Evolutionary conservation across 345 rosid species (phyloP), one percentile per base, ranked within the genome.

Genomic region (Clarkia xantiana): DNA sequence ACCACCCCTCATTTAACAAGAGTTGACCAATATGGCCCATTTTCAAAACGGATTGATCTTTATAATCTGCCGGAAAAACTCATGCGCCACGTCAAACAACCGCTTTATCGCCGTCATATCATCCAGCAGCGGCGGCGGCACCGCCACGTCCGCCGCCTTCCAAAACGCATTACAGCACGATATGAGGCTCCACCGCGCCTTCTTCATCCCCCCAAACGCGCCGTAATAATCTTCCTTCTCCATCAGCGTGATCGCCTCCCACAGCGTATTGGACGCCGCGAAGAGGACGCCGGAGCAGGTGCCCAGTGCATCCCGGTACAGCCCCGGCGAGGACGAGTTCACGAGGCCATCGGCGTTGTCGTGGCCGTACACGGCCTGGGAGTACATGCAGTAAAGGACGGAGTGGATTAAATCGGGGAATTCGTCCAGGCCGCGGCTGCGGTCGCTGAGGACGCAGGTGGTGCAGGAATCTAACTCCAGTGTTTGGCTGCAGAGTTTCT

Each of bases 31-130:
- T 29, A 29, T 4, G 36, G 6, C 36, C 36, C 36, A 29, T 29
- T 29, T 29, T 29, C 36, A 29, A 29, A 29, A 23, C n/a, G 51
- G 51, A 15, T 44, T 25, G 23, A 44, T 44, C 51, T 29, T 44
- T 0, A 42, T 36, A 10, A 43, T 44, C 18, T 3, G 29, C 10
- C 54, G 17, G 17, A 22, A 20, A 16, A 25, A 56, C 20, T 22
- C 6, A 29, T 58, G 55, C 39, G 54, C 63, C 14, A 49, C 63
- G 18, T 53, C 59, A 22, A 53, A 49, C 22, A 58, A 43, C 17
- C 68, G 63, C 9, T 64, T 58, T 11, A 42, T n/a, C 34, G 48
- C 47, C 18, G 18, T 45, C 59, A 58, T 46, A 18, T 48, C 41
- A 4, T 39, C 14, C 11, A 47, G 10, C 47, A 58, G 60, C 51